A percentile compares a stretch with the other conserved stretches of the same genome.
phyloP scores from a whole-genome alignment of 495 filamentous ascomycete species.

The Hapsidospora chrysogenum region DNA sequence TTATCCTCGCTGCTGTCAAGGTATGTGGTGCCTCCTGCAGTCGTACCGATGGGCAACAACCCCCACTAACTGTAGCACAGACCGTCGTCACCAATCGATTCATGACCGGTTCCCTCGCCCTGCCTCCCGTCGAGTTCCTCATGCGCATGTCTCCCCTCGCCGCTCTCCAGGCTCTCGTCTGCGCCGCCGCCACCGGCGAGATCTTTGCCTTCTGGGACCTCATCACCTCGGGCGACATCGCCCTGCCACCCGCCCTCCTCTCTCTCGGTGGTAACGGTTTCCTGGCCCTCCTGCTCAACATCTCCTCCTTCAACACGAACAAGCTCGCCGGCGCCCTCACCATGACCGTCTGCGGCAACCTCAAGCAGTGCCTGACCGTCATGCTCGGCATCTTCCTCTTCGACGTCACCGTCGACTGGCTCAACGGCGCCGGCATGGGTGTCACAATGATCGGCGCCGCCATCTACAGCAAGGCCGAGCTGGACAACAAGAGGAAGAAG shows the following conservation, averaged over 20 bases:
- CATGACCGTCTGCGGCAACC: conserved; percentile 39
- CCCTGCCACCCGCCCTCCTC: not conserved
- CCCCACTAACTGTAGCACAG: not conserved
- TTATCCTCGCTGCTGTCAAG: conserved; percentile 36
- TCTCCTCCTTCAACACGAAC: conserved; percentile 38
- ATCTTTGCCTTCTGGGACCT: conserved; percentile 9
- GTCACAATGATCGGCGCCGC: conserved; percentile 28
- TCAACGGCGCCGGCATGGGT: conserved; percentile 28
- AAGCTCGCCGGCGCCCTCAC: conserved; percentile 38
- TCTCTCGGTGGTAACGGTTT: conserved; percentile 28
- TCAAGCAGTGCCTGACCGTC: conserved; percentile 43
- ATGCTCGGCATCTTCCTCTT: conserved; percentile 34
- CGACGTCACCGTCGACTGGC: conserved; percentile 24
- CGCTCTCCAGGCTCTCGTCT: conserved; percentile 29
- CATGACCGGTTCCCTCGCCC: conserved; percentile 31
- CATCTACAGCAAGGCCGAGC: conserved; percentile 27
- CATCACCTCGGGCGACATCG: conserved; percentile 2
- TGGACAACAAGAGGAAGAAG: conserved; percentile 8
- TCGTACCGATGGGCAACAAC: not conserved
- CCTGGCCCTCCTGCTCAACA: conserved; percentile 36
- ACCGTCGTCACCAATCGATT: conserved; percentile 40
- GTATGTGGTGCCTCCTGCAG: not conserved
- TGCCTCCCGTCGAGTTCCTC: conserved; percentile 35
- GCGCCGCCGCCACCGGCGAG: conserved; percentile 32
- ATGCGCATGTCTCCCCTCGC: conserved; percentile 39